Base-by-base conservation (phyloP, 306 rosid species). In the Aeschynomene evenia region DNA sequence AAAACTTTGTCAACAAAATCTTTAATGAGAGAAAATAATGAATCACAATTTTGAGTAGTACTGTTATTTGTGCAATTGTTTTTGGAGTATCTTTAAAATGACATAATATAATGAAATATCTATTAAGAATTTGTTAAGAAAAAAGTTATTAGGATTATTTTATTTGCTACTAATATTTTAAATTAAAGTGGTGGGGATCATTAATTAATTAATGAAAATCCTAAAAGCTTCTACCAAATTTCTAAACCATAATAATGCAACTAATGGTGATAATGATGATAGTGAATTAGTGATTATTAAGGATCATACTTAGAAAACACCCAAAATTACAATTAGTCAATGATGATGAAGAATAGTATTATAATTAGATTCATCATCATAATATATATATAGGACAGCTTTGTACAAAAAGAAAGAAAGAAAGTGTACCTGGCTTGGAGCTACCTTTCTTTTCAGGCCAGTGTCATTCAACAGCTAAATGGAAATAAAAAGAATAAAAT, bases 371-470 rank as follows among this genome's bases (percentile, higher is more conserved):
- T 45, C 36, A 21, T 52, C 9, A 46, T n/a, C n/a, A n/a, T n/a
- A n/a, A n/a, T n/a, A n/a, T n/a, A n/a, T n/a, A n/a, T n/a, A n/a
- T 66, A 79, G 43, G 62, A 52, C 74, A 78, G 14, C 51, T 79
- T 66, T 73, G 60, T 45, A 61, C 18, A 63, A 49, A 77, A 73
- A 48, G 39, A 55, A 77, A 77, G 73, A 66, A 73, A 48, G 39
- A 55, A 77, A 77, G 73, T 62, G 42, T 73, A 78, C 86, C 83
- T 82, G 75, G 72, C 53, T 82, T 73, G 77, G 68, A 58, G 78
- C 80, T 33, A 52, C 80, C 72, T 82, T 82, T 74, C 83, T 77
- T 74, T 82, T 82, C 19, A 69, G 82, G 80, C 83, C 67, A 73
- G 45, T 40, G 43, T 77, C 83, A 77, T 78, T 76, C 83, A 82